Conservation (phyloP, 305 asterid genomes). For the Ruellia speciosa region DNA sequence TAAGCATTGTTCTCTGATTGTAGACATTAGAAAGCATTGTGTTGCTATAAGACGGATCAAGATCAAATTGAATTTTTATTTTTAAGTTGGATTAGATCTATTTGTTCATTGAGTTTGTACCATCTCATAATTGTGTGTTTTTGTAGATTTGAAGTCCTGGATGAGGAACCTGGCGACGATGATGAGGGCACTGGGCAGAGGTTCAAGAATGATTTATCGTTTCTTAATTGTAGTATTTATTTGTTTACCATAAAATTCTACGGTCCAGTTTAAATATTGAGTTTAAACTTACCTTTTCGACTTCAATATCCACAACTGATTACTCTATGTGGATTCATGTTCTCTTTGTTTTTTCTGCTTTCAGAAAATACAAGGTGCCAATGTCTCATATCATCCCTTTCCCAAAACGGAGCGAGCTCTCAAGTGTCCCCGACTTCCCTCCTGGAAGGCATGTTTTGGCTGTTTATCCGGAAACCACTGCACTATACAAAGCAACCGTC, state of each 20-base stretch:
- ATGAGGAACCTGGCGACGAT: constrained; percentile 96
- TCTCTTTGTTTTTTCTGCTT: constrained; percentile 24
- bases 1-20: constrained; percentile 28
- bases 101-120: too few relatives aligned
- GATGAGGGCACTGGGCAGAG: constrained; percentile 92
- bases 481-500: constrained; percentile 92
- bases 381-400: constrained; percentile 82
- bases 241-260: neutral
- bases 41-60: too few relatives aligned
- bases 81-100: too few relatives aligned
- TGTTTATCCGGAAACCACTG: constrained; percentile 92
- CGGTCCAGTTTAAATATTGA: neutral
- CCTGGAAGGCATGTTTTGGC: constrained; percentile 87
- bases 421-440: constrained; percentile 63
- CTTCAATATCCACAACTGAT: too few relatives aligned
- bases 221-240: neutral
- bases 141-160: constrained; percentile 83
- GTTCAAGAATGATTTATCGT: constrained; percentile 27
- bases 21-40: too few relatives aligned
- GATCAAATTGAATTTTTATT: too few relatives aligned
- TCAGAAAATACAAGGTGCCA: constrained; percentile 88
- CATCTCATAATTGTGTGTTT: neutral
- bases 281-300: too few relatives aligned
- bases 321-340: neutral
- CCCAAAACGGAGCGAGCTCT: constrained; percentile 68